Base-by-base conservation (phyloP, 2,329 filamentous ascomycete genomes). In the Colletotrichum tamarilloi region DNA sequence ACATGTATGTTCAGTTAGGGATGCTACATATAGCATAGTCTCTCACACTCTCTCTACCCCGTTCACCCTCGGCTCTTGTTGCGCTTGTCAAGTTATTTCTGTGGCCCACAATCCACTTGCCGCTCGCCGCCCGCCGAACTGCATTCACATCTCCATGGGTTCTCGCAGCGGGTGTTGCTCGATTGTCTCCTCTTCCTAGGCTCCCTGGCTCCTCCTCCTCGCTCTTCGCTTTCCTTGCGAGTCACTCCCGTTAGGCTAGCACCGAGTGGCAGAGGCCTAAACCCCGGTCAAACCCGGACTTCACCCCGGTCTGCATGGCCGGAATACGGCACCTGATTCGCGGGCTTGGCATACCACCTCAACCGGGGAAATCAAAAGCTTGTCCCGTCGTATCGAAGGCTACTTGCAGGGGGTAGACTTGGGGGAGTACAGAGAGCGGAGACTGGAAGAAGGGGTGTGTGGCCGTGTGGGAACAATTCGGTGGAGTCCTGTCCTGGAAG, bases 351-450 rank as follows among this genome's bases (percentile, higher is more conserved):
- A 66, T 49, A 28, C 59, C 42, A 62, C 46, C 22, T 52, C 26
- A 38, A 42, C 67, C 60, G 56, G 67, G 67, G 35, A 66, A 65
- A 66, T 66, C 56, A 70, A 73, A 70, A 73, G 70, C 70, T 73
- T 73, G 70, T 65, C 56, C 70, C 55, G 60, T 73, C 70, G 67
- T 70, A 66, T 69, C 55, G 60, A 73, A 46, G 46, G 56, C 66
- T 22, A 19, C 24, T 22, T 22, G 32, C 59, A 68, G 60, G 55
- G 65, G 65, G 59, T 46, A 14, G 32, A n/a, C 5, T n/a, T n/a
- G 32, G 56, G 42, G 55, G 30, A 26, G 42, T 35, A 42, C 38
- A 42, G 38, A 42, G 38, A 42, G 38, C 38, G 38, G 38, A 42
- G 38, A 42, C 38, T 42, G 38, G 35, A 30, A 42, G 38, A 58